These are phyloP conservation scores for Ceratocystiopsis sp. DNA, from an alignment of 2,329 filamentous ascomycete species.

Conservation along the genomic window DNA sequence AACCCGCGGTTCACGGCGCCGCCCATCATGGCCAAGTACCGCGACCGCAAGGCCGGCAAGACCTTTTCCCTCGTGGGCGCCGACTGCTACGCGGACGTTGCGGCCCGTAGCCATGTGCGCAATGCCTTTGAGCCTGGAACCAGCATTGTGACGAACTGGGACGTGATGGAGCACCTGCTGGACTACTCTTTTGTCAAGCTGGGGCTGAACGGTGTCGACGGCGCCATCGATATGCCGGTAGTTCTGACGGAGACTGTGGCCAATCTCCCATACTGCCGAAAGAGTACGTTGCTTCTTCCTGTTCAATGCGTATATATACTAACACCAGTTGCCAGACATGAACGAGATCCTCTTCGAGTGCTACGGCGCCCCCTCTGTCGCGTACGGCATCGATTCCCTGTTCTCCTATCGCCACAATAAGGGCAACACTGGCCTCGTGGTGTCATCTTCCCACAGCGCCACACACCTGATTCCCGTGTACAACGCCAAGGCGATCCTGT, in stretches of 20 bases:
- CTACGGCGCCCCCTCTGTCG: constrained; percentile 75
- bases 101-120: constrained; percentile 75
- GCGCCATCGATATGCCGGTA: constrained; percentile 66
- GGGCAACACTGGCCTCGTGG: constrained; percentile 70
- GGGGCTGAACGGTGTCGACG: constrained; percentile 61
- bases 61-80: constrained; percentile 84
- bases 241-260: constrained; percentile 94
- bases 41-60: constrained; percentile 82
- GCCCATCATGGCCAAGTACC: constrained; percentile 86
- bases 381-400: constrained; percentile 89
- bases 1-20: constrained; percentile 65
- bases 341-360: constrained; percentile 95
- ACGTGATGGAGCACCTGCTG: constrained; percentile 85
- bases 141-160: constrained; percentile 92
- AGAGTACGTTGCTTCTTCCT: constrained; percentile 40
- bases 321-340: constrained; percentile 47
- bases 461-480: constrained; percentile 92
- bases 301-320: not conserved
- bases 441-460: constrained; percentile 83
- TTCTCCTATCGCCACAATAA: constrained; percentile 92
- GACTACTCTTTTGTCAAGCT: constrained; percentile 93
- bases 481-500: constrained; percentile 67
- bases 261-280: constrained; percentile 74
- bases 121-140: constrained; percentile 82
- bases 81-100: constrained; percentile 90